phyloP scores from a whole-genome alignment of 2,329 filamentous ascomycete species.

The Iodosphaeria phyllophila region DNA sequence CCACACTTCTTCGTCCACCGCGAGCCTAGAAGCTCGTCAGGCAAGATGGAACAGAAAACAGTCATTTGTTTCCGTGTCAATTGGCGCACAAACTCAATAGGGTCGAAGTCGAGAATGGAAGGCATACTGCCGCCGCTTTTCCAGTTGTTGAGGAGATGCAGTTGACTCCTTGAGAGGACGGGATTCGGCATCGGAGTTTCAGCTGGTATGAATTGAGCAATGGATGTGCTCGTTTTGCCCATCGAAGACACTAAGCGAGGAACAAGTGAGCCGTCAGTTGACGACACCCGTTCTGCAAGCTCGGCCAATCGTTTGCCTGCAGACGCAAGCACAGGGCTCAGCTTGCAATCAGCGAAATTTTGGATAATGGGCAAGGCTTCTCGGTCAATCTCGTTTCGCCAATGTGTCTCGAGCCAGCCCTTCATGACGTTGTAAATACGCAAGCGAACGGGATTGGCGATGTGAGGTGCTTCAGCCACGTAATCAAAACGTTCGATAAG shows the following conservation, averaged over 20 bases:
- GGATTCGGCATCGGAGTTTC: slow-evolving; percentile 56
- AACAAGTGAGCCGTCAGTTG: slow-evolving; percentile 55
- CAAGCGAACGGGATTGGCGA: slow-evolving; percentile 66
- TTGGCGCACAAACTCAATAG: slow-evolving; percentile 78
- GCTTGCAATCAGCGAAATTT: slow-evolving; percentile 58
- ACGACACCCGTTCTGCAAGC: slow-evolving; percentile 59
- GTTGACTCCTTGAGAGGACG: slow-evolving; percentile 57
- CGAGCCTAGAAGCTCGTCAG: slow-evolving; percentile 76
- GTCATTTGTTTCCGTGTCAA: slow-evolving; percentile 81
- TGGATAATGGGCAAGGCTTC: slow-evolving; percentile 59
- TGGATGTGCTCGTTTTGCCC: slow-evolving; percentile 68
- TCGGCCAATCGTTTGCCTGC: slow-evolving; percentile 69
- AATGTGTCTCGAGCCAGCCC: slow-evolving; percentile 91
- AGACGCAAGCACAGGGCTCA: slow-evolving; percentile 50
- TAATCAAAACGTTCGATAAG: slow-evolving; percentile 91
- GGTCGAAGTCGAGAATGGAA: slow-evolving; percentile 76
- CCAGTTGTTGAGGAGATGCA: slow-evolving; percentile 53
- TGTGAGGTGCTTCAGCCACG: slow-evolving; percentile 56
- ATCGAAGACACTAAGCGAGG: slow-evolving; percentile 72
- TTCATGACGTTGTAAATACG: slow-evolving; percentile 96
- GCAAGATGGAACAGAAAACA: slow-evolving; percentile 80
- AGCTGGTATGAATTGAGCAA: slow-evolving; percentile 48
- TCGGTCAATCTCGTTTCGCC: slow-evolving; percentile 66
- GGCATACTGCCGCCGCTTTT: slow-evolving; percentile 52
- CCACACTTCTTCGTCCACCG: slow-evolving; percentile 88